Conservation (phyloP, 768 basidiomycete genomes). For the Calocybe indica region DNA sequence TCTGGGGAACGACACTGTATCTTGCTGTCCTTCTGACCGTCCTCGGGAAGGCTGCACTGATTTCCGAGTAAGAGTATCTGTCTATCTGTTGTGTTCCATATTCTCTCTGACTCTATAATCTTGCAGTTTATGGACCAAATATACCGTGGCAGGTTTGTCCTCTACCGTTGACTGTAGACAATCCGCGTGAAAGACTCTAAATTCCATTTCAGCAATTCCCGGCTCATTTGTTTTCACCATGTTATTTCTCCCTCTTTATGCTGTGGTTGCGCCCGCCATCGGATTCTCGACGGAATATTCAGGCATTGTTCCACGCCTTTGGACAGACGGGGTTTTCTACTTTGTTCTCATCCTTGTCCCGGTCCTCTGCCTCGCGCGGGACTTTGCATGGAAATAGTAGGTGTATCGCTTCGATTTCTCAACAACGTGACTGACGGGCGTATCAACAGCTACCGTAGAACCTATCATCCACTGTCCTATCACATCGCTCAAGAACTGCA, state of each 20-base stretch:
- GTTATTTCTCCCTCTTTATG: constrained; percentile 89
- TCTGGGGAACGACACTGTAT: constrained; percentile 98
- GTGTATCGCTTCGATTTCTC: constrained; percentile 23
- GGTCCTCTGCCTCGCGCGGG: constrained; percentile 75
- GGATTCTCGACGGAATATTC: constrained; percentile 87
- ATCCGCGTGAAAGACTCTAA: constrained; percentile 3
- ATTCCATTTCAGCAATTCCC: constrained; percentile 66
- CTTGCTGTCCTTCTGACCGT: constrained; percentile 91
- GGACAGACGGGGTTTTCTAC: constrained; percentile 87
- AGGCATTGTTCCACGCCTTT: constrained; percentile 86
- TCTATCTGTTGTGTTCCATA: not conserved
- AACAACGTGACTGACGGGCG: constrained; percentile 7
- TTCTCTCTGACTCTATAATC: constrained; percentile 1
- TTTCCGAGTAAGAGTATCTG: constrained; percentile 79
- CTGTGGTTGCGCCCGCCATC: constrained; percentile 75
- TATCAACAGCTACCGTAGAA: constrained; percentile 71
- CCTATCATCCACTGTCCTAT: constrained; percentile 88
- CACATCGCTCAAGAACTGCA: constrained; percentile 99
- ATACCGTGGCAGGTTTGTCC: constrained; percentile 80
- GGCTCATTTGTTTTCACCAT: constrained; percentile 98
- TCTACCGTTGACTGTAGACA: not conserved
- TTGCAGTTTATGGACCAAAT: constrained; percentile 96
- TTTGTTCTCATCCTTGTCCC: constrained; percentile 83
- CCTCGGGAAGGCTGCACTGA: constrained; percentile 92
- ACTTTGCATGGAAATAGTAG: constrained; percentile 97